These are phyloP conservation scores for Globisporangium recalcitrans DNA, from an alignment of 352 stramenopile species.

Conservation along the genomic window DNA sequence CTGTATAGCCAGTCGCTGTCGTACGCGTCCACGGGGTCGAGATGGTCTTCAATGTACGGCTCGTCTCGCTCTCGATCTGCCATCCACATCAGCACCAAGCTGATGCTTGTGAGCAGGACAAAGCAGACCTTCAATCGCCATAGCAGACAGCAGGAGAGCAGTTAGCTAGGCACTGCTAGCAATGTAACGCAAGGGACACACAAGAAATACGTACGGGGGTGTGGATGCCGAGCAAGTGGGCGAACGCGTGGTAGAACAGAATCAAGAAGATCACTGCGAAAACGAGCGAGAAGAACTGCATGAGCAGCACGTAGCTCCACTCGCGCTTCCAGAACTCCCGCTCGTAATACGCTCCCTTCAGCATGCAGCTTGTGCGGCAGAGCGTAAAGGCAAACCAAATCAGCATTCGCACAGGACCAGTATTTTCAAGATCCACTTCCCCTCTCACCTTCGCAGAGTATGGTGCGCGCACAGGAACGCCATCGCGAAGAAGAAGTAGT, in stretches of 20 bases:
- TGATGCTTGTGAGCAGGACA: conserved; percentile 38
- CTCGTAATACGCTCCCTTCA: conserved; percentile 60
- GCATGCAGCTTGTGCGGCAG: conserved; percentile 29
- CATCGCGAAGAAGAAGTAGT: conserved; percentile 63
- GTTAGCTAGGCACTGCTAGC: neutral
- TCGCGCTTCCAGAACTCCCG: conserved; percentile 54
- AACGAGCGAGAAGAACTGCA: conserved; percentile 42
- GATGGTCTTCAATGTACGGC: conserved; percentile 38
- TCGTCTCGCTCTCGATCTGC: conserved; percentile 62
- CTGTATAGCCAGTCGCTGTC: conserved; percentile 80
- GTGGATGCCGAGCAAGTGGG: conserved; percentile 51
- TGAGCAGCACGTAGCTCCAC: conserved; percentile 56
- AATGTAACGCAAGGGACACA: neutral
- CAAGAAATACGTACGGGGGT: conserved; percentile 23
- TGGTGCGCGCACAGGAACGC: conserved; percentile 44
- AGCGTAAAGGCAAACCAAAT: neutral
- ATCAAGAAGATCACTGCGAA: conserved; percentile 56
- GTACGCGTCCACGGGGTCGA: conserved; percentile 64
- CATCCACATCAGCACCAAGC: conserved; percentile 63
- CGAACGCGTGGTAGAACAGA: conserved; percentile 59
- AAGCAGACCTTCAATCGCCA: conserved; percentile 37
- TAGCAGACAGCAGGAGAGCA: neutral
- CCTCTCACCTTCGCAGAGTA: conserved; percentile 44
- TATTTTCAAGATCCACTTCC: neutral
- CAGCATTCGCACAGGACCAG: no score